Conservation (phyloP, 1,284 basidiomycete species). For the Wallemia ichthyophaga region DNA sequence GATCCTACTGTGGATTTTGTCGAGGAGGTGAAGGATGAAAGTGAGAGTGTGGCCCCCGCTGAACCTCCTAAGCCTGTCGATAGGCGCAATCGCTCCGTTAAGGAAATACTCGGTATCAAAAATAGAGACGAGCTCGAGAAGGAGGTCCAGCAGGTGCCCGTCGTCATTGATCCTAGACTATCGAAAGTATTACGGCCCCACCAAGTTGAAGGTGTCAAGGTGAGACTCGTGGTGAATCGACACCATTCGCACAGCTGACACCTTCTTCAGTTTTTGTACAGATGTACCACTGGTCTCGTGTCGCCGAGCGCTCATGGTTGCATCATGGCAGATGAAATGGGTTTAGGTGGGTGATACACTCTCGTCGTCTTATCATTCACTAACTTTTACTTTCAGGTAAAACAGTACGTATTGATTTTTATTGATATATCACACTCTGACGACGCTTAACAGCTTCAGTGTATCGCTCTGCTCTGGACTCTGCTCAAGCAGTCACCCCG, state of each 20-base stretch:
- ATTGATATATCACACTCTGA: not conserved
- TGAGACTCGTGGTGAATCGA: no score
- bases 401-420: not conserved
- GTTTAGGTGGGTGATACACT: conserved; percentile 28
- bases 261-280: conserved; percentile 53
- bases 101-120: conserved; percentile 36
- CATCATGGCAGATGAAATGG: conserved; percentile 99
- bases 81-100: conserved; percentile 24
- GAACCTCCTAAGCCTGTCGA: conserved; percentile 6
- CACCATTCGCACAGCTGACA: not conserved
- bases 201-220: conserved; percentile 94
- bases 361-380: not conserved
- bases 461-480: conserved; percentile 87
- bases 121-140: conserved; percentile 27
- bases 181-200: conserved; percentile 73
- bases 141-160: conserved; percentile 50
- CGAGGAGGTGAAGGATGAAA: conserved; percentile 32
- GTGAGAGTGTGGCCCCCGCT: no score
- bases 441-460: conserved; percentile 63
- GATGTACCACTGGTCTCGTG: conserved; percentile 73
- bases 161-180: conserved; percentile 76
- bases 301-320: conserved; percentile 19
- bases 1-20: conserved; percentile 82
- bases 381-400: not conserved
- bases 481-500: conserved; percentile 85